phyloP scores from a whole-genome alignment of 2,329 filamentous ascomycete species.

The Trichothecium sympodiale region DNA sequence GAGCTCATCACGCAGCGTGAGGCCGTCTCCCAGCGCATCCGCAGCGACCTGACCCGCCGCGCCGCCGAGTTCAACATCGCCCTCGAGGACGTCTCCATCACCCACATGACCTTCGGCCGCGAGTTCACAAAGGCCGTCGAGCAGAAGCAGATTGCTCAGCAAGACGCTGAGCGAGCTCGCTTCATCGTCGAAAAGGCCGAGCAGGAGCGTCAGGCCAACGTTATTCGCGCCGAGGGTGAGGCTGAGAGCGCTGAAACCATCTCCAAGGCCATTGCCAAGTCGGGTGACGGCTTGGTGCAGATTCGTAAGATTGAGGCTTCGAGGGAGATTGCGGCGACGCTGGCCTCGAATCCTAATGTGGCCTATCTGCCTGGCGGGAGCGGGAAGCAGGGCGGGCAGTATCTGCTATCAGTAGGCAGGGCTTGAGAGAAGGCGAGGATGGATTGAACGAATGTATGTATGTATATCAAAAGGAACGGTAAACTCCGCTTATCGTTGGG shows the following conservation, averaged over 20 bases:
- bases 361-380: constrained; percentile 75
- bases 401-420: constrained; percentile 41
- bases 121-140: constrained; percentile 98
- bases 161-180: constrained; percentile 91
- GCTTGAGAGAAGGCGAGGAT: constrained; percentile 13
- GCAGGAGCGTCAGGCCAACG: constrained; percentile 96
- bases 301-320: constrained; percentile 96
- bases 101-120: constrained; percentile 99
- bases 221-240: constrained; percentile 96
- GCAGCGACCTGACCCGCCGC: constrained; percentile 80
- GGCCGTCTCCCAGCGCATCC: constrained; percentile 91
- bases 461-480: constrained; percentile 10
- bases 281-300: constrained; percentile 85
- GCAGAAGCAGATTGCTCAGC: constrained; percentile 99
- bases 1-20: constrained; percentile 99
- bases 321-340: constrained; percentile 84
- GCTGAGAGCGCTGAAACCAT: constrained; percentile 95
- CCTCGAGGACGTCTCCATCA: constrained; percentile 97
- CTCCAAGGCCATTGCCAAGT: constrained; percentile 83
- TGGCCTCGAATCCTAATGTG: constrained; percentile 87
- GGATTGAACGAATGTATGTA: constrained; percentile 8
- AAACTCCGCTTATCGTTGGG: constrained; percentile 20
- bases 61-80: constrained; percentile 98
- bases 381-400: constrained; percentile 47
- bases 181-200: constrained; percentile 99